Evolutionary conservation across 129 eudicot species (phyloP).

Genomic region (Arctium lappa): DNA sequence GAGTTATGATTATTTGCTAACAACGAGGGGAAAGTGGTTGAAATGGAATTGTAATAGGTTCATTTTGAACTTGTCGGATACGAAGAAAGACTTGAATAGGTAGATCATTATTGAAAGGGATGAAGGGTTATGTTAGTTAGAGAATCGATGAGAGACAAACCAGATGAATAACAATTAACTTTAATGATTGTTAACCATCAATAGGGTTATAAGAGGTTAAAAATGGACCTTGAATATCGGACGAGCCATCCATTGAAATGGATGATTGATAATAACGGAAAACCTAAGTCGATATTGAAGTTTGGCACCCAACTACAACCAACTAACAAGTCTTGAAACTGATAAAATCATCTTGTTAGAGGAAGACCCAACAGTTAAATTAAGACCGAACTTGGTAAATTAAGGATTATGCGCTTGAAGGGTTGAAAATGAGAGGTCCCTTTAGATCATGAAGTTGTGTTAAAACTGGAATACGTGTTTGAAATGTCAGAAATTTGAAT

Average conservation of each 20-base stretch:
- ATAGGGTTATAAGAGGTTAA: no score
- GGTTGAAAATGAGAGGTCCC: neutral
- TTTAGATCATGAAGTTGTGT: neutral
- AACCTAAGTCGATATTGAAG: neutral
- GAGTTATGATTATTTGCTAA: no score
- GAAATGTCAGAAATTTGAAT: neutral
- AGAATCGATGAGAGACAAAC: no score
- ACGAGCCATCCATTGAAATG: neutral
- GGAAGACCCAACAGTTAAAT: neutral
- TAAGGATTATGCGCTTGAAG: neutral
- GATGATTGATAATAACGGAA: neutral
- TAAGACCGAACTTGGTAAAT: neutral
- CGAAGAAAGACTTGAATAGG: no score
- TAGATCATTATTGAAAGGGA: no score
- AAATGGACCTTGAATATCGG: no score
- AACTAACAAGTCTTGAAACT: neutral
- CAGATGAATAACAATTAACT: no score
- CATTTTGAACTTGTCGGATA: no score
- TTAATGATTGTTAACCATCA: no score
- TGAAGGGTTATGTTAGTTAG: no score
- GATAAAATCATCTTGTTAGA: neutral
- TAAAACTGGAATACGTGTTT: neutral
- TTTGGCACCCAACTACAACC: neutral
- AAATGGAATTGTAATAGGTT: no score
- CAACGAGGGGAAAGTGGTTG: no score